Evolutionary conservation across 345 rosid genomes (phyloP).

Genomic region (Gossypium mustelinum): DNA sequence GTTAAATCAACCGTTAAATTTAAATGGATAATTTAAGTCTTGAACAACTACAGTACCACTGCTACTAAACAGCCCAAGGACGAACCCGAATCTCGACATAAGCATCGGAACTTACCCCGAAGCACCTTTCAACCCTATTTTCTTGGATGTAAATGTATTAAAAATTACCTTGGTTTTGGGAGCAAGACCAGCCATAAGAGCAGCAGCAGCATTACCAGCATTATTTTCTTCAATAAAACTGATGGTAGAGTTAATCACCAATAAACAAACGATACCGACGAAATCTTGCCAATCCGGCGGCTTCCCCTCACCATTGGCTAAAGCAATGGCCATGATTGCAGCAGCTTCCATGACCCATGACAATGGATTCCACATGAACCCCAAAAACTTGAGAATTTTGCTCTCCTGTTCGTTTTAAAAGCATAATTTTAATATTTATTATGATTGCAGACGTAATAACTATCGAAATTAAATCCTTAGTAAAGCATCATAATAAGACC

Average conservation of each 20-base stretch:
- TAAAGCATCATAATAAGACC: conserved; percentile 25
- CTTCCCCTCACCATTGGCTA: conserved; percentile 66
- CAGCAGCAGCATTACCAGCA: conserved; percentile 91
- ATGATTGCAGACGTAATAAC: not conserved
- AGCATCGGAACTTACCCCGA: not conserved
- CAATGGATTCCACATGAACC: conserved; percentile 91
- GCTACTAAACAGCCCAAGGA: too few relatives aligned
- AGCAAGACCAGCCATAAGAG: conserved; percentile 77
- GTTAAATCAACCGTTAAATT: too few relatives aligned
- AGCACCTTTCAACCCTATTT: not conserved
- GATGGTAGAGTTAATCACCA: conserved; percentile 78
- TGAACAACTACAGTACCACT: too few relatives aligned
- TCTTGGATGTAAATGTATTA: not conserved
- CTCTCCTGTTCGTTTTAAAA: conserved; percentile 45
- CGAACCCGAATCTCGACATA: not conserved
- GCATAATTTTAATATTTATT: not conserved
- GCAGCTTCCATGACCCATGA: conserved; percentile 95
- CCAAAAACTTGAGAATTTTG: conserved; percentile 72
- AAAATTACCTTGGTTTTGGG: conserved; percentile 65
- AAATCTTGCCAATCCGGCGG: conserved; percentile 84
- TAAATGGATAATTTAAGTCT: too few relatives aligned
- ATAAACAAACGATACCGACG: conserved; percentile 64
- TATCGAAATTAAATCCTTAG: not conserved
- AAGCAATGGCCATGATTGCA: conserved; percentile 81
- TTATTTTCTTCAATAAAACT: conserved; percentile 84